Evolutionary conservation across 2,329 filamentous ascomycete genomes (phyloP), one percentile per base, ranked within the genome.

Genomic region (Exophiala xenobiotica): DNA sequence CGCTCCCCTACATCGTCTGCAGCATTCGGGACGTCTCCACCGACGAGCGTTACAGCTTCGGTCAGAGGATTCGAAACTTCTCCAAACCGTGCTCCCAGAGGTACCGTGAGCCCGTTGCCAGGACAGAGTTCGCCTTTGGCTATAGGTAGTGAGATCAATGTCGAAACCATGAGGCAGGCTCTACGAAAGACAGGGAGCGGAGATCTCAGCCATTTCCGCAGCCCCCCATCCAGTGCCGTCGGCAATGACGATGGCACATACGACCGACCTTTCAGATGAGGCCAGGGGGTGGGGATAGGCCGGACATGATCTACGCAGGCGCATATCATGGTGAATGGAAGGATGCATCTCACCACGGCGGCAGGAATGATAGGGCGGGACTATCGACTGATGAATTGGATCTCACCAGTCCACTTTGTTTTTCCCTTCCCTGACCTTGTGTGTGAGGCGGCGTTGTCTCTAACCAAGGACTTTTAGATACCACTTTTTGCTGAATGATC

Each of bases 131-230:
- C 80, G 46, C 71, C 81, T 26, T 59, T 68, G 26, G 68, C 76
- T 42, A 74, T 75, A 54, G 78, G 76, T 39, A 81, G 83, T 20
- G 91, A 96, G 57, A 74, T 96, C 53, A 90, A 87, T 53, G 87
- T 96, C 59, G 90, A 96, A 75, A 96, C 91, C 3, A 95, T 96
- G 91, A 80, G 86, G 46, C 90, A 96, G 70, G 91, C 90, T 12
- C 74, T 96, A 64, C 79, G 88, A 65, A 86, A 88, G 68, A 95
- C 90, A 11, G 88, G 85, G 38, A 96, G 90, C 69, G 82, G 87
- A 14, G 92, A 96, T 66, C 72, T 96, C 51, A 72, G 75, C 31
- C 71, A 73, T 27, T 65, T 68, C 31, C 66, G 63, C 46, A 70
- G 65, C 35, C 41, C 58, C 23, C 59, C 67, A 22, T 49, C 61